Evolutionary conservation across 192 early-diverging fungal species (phyloP), one percentile per base, ranked within the genome.

Genomic region (Jimgerdemannia flammicorona): DNA sequence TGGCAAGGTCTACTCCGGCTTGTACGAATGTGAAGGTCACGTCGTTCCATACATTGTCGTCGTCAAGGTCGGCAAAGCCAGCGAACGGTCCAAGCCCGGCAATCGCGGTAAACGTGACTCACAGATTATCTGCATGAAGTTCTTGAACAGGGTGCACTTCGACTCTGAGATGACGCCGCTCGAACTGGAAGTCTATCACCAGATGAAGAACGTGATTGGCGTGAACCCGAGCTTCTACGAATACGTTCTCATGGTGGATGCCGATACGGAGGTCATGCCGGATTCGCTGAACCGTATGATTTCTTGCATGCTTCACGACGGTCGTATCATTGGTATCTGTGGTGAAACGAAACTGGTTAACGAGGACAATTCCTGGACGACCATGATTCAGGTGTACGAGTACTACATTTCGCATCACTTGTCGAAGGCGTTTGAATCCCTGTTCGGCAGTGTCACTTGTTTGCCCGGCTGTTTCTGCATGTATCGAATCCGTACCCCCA

Each of bases 71-170:
- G 97, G 97, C 76, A 94, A 93, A 80, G 92, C 93, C 0, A 88
- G 87, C 42, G 97, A 98, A 80, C 84, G 90, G 41, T 86, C 85
- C 40, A 89, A 91, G 29, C 96, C 97, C n/a, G 97, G 97, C 14
- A 99, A 99, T 85, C 87, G 96, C 71, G 97, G 97, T 74, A 99
- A 99, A 83, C 95, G 97, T 70, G 97, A 99, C 84, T 98, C 97
- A 54, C 97, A 99, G 84, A 87, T 99, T 77, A 89, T 98, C 69
- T 82, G 96, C 70, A 98, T 99, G 92, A 87, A 89, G 68, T 99
- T 97, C 87, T 83, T 99, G 65, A 95, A 91, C 79, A 90, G 91
- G 72, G 96, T 99, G 43, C 94, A 97, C 80, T 97, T 94, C 83
- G 93, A 97, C 72, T 78, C 91, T 43, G 86, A 90, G 54, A 98